Evolutionary conservation across 2,329 filamentous ascomycete species (phyloP), one percentile per base, ranked within the genome.

Genomic region (Exophiala alcalophila): DNA sequence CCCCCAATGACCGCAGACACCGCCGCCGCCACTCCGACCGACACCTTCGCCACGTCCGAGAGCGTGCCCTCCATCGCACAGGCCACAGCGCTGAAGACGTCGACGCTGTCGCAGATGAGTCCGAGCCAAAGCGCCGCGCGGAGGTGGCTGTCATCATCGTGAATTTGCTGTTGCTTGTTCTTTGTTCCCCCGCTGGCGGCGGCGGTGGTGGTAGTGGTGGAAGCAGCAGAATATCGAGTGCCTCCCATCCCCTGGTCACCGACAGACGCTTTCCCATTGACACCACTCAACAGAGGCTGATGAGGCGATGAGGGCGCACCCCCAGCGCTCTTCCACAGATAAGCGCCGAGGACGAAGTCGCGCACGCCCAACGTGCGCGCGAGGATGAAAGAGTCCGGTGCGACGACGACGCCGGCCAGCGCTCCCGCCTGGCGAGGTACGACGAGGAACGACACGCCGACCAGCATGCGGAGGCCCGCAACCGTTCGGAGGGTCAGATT

Each of bases 331-430:
- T 35, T 46, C 35, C 36, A 46, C 16, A 46, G 23, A 18, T 40
- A 46, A 10, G 35, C 35, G 10, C 43, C 43, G n/a, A 46, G 29
- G 14, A 46, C 36, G 12, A 46, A 20, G 14, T 46, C 43, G 8
- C 43, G 14, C 4, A 39, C 31, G 11, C 43, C 43, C 12, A 35
- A 20, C 28, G 40, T 38, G 12, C 43, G 43, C 23, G 34, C 43
- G 10, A 46, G 20, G 5, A 46, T 20, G 9, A 20, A 27, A 7
- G 28, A 16, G 4, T 46, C 43, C 4, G 26, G 18, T 6, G 36
- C 30, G 10, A 46, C 19, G 4, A 29, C 28, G 25, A 33, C 18
- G 10, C 43, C 43, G 27, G 32, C 40, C 6, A 46, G 29, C 12
- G 31, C 21, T 6, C 29, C 43, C 4, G 27, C 30, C 4, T 30